Evolutionary conservation across 108 stramenopile genomes (phyloP).

Genomic region (Asterionellopsis glacialis): DNA sequence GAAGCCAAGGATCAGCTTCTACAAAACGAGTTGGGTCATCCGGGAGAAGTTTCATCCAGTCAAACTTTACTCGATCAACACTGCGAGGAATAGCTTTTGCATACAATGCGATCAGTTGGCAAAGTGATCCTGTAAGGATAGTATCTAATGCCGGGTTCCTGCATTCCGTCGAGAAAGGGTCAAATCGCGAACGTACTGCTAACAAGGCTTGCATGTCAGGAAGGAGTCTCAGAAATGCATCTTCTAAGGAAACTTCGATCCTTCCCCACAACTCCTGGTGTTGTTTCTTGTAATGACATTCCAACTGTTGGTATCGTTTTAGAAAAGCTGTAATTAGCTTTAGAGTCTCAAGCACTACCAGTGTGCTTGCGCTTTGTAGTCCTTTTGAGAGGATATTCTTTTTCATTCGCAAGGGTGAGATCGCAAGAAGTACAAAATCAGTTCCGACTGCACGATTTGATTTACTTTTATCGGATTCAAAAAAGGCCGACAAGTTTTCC

Average conservation of each 20-base stretch:
- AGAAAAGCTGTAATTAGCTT: slow-evolving; percentile 43
- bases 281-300: background rate
- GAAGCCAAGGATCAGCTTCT: slow-evolving; percentile 21
- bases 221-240: slow-evolving; percentile 19
- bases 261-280: background rate
- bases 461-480: no score
- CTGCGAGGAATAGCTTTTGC: slow-evolving; percentile 26
- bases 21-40: slow-evolving; percentile 14
- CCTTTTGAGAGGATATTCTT: slow-evolving; percentile 45
- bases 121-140: no score
- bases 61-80: slow-evolving; percentile 37
- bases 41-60: slow-evolving; percentile 71
- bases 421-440: slow-evolving; percentile 15
- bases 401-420: slow-evolving; percentile 47
- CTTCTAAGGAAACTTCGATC: background rate
- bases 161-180: slow-evolving; percentile 19
- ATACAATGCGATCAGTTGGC: slow-evolving; percentile 8
- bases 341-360: slow-evolving; percentile 44
- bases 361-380: slow-evolving; percentile 45
- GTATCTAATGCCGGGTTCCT: slow-evolving; percentile 17
- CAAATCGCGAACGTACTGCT: slow-evolving; percentile 44
- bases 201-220: slow-evolving; percentile 59
- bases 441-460: no score
- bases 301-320: slow-evolving; percentile 21
- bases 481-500: no score